Base-by-base conservation (phyloP, 176 grass and related monocot genomes). In the Phoenix dactylifera region DNA sequence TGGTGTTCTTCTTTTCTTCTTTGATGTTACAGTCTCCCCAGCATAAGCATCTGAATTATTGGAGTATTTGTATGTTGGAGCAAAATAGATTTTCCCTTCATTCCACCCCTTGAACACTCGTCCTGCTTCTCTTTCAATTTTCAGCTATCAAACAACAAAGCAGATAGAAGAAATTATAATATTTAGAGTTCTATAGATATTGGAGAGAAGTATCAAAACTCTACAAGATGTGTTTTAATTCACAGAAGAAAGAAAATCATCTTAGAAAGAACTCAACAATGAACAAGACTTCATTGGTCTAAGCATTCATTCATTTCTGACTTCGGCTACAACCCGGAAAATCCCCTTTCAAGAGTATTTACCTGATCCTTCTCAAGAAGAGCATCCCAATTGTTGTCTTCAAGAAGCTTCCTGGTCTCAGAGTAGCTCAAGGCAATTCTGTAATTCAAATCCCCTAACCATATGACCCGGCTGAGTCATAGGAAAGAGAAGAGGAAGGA, bases 331-430 rank as follows among this genome's bases (percentile, higher is more conserved):
- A 44, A 14, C 35, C 35, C 4, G 26, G 26, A 5, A 28, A 28
- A 28, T 4, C 26, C 26, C 35, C 1, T 44, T 14, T 63, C 4
- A 12, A 50, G 59, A 54, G 10, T 3, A 26, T 3, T 66, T 50
- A 88, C 79, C 77, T 93, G 91, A 77, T 96, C 91, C 24, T 88
- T 90, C 79, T 96, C 69, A 6, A 96, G 82, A 53, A 96, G 91
- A 24, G 83, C 69, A 20, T 60, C 72, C 86, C 91, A 96, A 16
- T 96, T 86, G 25, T 87, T 77, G 22, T 75, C 75, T 24, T 82
- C 72, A 1, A 90, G 80, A 22, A 96, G 80, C 58, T 70, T 80
- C 76, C 72, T 96, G 15, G 90, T 58, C 52, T 82, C 86, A 3
- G 62, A 51, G 64, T 95, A 95, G 77, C 83, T 76, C 60, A 95